Percentiles rank a stretch among this genome's conserved stretches.
Evolutionary conservation across 495 filamentous ascomycete species (phyloP).

Genomic region (Daldinia bambusicola): DNA sequence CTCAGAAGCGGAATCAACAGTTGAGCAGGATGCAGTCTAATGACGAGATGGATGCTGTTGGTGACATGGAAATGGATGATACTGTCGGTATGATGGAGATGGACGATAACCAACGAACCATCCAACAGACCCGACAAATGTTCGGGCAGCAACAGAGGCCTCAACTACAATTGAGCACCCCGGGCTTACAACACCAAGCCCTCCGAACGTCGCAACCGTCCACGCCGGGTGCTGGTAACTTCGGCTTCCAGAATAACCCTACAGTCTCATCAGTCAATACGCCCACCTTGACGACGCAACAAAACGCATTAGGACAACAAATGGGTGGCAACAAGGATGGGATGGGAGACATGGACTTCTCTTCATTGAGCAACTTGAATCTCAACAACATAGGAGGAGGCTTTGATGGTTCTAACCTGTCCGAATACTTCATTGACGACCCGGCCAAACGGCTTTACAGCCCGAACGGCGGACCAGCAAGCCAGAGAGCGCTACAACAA

Average conservation of each 20-base stretch:
- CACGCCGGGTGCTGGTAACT: conserved; percentile 79
- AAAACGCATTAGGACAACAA: conserved; percentile 51
- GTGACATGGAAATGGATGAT: conserved; percentile 98
- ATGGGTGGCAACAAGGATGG: conserved; percentile 54
- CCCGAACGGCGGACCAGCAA: conserved; percentile 77
- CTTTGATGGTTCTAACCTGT: conserved; percentile 52
- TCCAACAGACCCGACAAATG: conserved; percentile 67
- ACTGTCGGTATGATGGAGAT: conserved; percentile 70
- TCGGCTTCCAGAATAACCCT: conserved; percentile 89
- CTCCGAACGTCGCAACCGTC: conserved; percentile 86
- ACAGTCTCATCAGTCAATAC: conserved; percentile 98
- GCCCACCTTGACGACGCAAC: conserved; percentile 79
- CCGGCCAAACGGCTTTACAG: conserved; percentile 94
- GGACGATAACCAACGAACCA: conserved; percentile 67
- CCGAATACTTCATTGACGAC: conserved; percentile 82
- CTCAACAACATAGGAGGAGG: conserved; percentile 58
- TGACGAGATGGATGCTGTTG: conserved; percentile 86
- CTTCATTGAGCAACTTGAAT: conserved; percentile 66
- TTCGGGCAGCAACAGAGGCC: conserved; percentile 81
- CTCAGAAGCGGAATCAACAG: conserved; percentile 45
- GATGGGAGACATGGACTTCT: conserved; percentile 64
- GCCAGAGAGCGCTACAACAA: conserved; percentile 66
- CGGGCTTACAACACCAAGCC: conserved; percentile 76
- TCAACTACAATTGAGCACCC: conserved; percentile 75
- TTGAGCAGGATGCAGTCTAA: conserved; percentile 49